phyloP scores from a whole-genome alignment of 1,284 basidiomycete genomes.

The Cutaneotrichosporon cyanovorans region DNA sequence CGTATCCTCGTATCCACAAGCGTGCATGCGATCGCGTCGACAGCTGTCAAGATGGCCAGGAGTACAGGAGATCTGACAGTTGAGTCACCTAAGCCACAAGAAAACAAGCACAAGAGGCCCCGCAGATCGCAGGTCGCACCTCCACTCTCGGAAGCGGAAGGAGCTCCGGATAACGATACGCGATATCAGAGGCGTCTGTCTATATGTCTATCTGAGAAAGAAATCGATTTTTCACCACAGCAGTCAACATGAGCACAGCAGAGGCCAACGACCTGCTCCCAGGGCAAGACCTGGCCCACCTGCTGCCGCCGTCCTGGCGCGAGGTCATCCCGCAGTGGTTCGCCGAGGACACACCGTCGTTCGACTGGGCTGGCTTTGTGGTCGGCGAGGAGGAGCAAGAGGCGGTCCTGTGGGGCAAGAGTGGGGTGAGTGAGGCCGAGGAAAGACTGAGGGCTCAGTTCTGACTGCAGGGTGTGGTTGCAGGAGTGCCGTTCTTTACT shows the following conservation, averaged over 20 bases:
- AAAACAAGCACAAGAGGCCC: too few species aligned
- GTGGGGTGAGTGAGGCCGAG: conserved; percentile 29
- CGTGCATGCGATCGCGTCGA: too few species aligned
- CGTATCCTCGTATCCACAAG: too few species aligned
- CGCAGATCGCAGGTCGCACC: too few species aligned
- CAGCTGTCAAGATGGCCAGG: too few species aligned
- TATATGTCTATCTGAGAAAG: too few species aligned
- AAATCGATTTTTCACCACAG: not conserved
- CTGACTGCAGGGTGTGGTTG: conserved; percentile 64
- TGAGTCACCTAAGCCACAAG: too few species aligned
- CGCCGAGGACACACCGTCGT: conserved; percentile 88
- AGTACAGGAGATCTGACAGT: too few species aligned
- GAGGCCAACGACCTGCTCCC: conserved; percentile 22
- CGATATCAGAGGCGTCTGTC: too few species aligned
- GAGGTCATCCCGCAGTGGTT: conserved; percentile 73
- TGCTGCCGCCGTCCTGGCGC: conserved; percentile 88
- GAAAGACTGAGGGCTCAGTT: not conserved
- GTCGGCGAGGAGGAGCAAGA: conserved; percentile 83
- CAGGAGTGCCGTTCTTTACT: conserved; percentile 91
- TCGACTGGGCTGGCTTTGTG: conserved; percentile 95
- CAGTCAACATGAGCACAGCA: not conserved
- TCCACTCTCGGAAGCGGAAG: too few species aligned
- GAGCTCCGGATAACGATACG: too few species aligned
- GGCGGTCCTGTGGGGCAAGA: conserved; percentile 78
- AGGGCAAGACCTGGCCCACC: conserved; percentile 49